These are phyloP conservation scores for Tubosaeta sp. DNA, from an alignment of 768 basidiomycete species.

Conservation along the genomic window DNA sequence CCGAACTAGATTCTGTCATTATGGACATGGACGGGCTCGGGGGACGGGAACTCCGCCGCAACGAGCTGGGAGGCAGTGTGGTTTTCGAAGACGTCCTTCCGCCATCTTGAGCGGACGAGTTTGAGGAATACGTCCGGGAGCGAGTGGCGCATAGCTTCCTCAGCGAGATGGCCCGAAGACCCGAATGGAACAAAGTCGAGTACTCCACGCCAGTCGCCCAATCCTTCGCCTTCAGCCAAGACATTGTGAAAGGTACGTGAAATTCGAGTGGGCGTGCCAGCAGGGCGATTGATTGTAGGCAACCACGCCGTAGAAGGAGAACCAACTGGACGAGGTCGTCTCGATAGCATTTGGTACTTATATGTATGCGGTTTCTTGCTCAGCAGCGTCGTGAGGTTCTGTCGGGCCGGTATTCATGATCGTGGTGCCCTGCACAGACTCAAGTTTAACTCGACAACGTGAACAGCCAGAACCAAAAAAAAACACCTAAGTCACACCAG, in stretches of 20 bases:
- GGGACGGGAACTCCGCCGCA: neutral
- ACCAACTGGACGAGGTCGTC: neutral
- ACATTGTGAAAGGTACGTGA: slow-evolving; percentile 13
- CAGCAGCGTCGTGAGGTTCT: slow-evolving; percentile 13
- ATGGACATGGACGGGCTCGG: slow-evolving; percentile 1
- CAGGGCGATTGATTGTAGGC: neutral
- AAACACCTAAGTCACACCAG: neutral
- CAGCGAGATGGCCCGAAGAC: slow-evolving; percentile 29
- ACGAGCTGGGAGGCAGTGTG: slow-evolving; percentile 9
- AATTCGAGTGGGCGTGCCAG: neutral
- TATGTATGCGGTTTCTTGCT: slow-evolving; percentile 25
- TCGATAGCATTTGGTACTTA: slow-evolving; percentile 8
- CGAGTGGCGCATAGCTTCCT: slow-evolving; percentile 4
- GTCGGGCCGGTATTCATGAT: neutral
- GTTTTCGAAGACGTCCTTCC: neutral
- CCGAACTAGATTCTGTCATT: slow-evolving; percentile 4
- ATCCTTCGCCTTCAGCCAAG: slow-evolving; percentile 29
- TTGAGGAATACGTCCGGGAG: slow-evolving; percentile 6
- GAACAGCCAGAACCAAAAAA: slow-evolving; percentile 10
- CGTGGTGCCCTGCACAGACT: slow-evolving; percentile 1
- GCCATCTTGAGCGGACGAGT: slow-evolving; percentile 3
- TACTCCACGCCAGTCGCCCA: slow-evolving; percentile 30
- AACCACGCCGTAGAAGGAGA: neutral
- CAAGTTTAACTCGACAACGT: slow-evolving; percentile 1
- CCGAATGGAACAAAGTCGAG: slow-evolving; percentile 34